Evolutionary conservation across 306 rosid species (phyloP).

Genomic region (Ziziphus jujuba): DNA sequence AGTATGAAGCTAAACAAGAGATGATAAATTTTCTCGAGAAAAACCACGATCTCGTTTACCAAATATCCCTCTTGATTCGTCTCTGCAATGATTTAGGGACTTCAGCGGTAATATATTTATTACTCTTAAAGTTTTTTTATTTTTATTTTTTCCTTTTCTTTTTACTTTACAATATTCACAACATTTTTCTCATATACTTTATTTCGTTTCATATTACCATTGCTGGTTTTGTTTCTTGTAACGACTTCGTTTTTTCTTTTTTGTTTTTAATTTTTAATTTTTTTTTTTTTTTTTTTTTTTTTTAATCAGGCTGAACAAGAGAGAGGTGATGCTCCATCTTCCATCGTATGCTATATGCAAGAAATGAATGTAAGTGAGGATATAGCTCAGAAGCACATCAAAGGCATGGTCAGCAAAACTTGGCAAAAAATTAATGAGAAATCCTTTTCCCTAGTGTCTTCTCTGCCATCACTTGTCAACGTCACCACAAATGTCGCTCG

Average conservation of each 20-base stretch:
- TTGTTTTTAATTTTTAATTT: too few species aligned
- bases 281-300: too few species aligned
- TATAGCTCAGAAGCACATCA: slow-evolving; percentile 34
- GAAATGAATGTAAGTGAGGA: slow-evolving; percentile 44
- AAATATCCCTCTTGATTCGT: slow-evolving; percentile 34
- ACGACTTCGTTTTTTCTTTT: too few species aligned
- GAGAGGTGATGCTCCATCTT: slow-evolving; percentile 66
- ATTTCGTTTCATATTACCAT: too few species aligned
- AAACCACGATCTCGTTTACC: slow-evolving; percentile 24
- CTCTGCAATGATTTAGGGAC: slow-evolving; percentile 41
- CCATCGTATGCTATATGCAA: slow-evolving; percentile 52
- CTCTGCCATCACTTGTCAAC: slow-evolving; percentile 23
- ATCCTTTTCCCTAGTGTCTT: slow-evolving; percentile 7
- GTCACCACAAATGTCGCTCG: slow-evolving; percentile 44
- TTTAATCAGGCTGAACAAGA: slow-evolving; percentile 53
- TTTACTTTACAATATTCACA: background rate
- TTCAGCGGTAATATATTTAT: slow-evolving; percentile 17
- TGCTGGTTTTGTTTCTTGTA: too few species aligned
- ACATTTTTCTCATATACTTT: too few species aligned
- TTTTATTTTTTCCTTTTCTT: too few species aligned
- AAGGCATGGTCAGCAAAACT: slow-evolving; percentile 29
- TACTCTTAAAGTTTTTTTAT: background rate
- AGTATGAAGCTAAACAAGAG: slow-evolving; percentile 15
- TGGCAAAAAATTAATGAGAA: slow-evolving; percentile 48
- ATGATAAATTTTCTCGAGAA: slow-evolving; percentile 19